Evolutionary conservation across 2,329 filamentous ascomycete genomes (phyloP).

Genomic region (Verticillium zaregamsianum): DNA sequence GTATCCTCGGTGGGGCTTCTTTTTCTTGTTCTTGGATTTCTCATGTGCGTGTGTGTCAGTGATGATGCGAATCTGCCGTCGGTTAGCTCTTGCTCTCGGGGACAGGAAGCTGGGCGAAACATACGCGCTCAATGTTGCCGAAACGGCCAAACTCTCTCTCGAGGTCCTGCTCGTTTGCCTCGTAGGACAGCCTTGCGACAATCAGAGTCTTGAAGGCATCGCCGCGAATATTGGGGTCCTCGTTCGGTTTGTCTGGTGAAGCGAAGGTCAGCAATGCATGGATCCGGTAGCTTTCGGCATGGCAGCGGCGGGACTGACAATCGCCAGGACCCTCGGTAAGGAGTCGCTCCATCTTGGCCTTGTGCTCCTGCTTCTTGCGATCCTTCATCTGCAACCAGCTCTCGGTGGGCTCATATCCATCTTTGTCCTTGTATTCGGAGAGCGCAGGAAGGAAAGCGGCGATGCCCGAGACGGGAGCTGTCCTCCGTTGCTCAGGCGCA

Average conservation of each 20-base stretch:
- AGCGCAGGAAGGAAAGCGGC: conserved; percentile 71
- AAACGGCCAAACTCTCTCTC: conserved; percentile 92
- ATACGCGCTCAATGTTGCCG: conserved; percentile 86
- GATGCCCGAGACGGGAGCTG: conserved; percentile 67
- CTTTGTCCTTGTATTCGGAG: conserved; percentile 72
- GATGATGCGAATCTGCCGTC: conserved; percentile 77
- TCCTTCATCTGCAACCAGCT: conserved; percentile 89
- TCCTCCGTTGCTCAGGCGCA: conserved; percentile 77
- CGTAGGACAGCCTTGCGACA: conserved; percentile 84
- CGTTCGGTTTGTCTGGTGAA: conserved; percentile 66
- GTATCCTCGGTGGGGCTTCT: conserved; percentile 82
- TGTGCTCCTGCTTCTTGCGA: conserved; percentile 77
- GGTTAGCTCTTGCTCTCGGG: background rate
- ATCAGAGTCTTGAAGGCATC: conserved; percentile 96
- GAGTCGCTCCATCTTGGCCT: conserved; percentile 59
- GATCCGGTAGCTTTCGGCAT: too few relatives aligned
- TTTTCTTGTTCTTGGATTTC: conserved; percentile 66
- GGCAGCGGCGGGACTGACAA: conserved; percentile 29
- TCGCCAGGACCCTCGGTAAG: conserved; percentile 56
- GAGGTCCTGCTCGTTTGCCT: conserved; percentile 82
- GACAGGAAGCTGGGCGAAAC: conserved; percentile 20
- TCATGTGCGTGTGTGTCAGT: conserved; percentile 67
- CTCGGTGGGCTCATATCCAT: conserved; percentile 77
- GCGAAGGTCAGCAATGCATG: background rate
- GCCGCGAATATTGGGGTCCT: conserved; percentile 85